phyloP scores from a whole-genome alignment of 108 stramenopile genomes.

The Pseudonitzschia multiseries region DNA sequence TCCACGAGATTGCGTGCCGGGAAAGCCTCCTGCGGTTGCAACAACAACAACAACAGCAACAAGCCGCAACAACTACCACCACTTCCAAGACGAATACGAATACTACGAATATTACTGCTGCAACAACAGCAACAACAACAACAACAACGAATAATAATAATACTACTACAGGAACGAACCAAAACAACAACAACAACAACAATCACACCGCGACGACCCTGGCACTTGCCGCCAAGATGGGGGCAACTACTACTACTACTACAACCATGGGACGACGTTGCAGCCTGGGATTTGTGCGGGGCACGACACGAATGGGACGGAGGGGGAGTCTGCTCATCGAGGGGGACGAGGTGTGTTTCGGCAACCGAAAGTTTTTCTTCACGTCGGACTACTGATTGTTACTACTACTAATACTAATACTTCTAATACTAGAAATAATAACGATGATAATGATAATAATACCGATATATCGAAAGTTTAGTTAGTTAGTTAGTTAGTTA shows the following conservation, averaged over 20 bases:
- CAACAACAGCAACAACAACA: not conserved
- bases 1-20: not conserved
- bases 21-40: not conserved
- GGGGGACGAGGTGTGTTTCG: constrained; percentile 6
- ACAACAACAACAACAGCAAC: not conserved
- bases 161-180: not conserved
- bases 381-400: not conserved
- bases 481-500: too few relatives aligned
- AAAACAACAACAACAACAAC: not conserved
- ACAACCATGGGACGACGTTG: constrained; percentile 1
- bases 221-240: not conserved
- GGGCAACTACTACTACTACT: too few relatives aligned
- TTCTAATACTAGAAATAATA: too few relatives aligned
- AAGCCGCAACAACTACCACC: not conserved
- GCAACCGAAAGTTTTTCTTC: not conserved
- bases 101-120: not conserved
- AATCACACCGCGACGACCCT: not conserved
- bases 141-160: too few relatives aligned
- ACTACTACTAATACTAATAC: not conserved
- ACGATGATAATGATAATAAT: too few relatives aligned
- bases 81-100: not conserved
- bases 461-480: too few relatives aligned
- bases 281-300: constrained; percentile 1
- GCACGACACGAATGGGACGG: not conserved
- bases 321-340: not conserved